Percentiles rank a stretch among this genome's conserved stretches.
These are phyloP conservation scores for Solanum hybrid DNA, from an alignment of 305 asterid species.

Conservation along the genomic window DNA sequence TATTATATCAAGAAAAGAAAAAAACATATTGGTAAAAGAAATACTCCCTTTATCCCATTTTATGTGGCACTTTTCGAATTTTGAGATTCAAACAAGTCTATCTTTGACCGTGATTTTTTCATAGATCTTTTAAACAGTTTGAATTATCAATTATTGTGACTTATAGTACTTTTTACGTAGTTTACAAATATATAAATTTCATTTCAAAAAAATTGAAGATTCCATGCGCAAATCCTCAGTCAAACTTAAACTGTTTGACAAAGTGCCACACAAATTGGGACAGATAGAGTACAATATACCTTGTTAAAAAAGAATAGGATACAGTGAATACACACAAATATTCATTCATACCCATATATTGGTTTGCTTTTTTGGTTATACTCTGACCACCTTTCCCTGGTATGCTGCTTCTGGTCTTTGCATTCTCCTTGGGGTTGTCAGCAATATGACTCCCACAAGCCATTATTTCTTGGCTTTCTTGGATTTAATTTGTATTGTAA, in stretches of 20 bases:
- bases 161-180: background rate
- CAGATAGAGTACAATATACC: background rate
- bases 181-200: too few relatives aligned
- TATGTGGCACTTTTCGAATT: too few relatives aligned
- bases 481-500: background rate
- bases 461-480: background rate
- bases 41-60: background rate
- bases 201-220: too few relatives aligned
- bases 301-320: background rate
- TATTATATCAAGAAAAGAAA: background rate
- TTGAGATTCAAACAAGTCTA: too few relatives aligned
- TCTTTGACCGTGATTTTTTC: background rate
- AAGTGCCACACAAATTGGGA: too few relatives aligned
- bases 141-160: background rate
- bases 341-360: background rate
- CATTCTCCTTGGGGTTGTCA: background rate
- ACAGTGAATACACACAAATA: background rate
- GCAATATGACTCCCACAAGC: background rate
- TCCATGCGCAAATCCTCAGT: background rate
- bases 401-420: background rate
- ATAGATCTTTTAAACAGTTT: too few relatives aligned
- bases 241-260: too few relatives aligned
- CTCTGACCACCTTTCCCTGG: background rate
- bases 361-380: background rate
- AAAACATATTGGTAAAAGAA: background rate